Percentiles rank a stretch among this genome's conserved stretches.
Evolutionary conservation across 2,329 filamentous ascomycete genomes (phyloP).

Genomic region (Ophiocordyceps sinensis): DNA sequence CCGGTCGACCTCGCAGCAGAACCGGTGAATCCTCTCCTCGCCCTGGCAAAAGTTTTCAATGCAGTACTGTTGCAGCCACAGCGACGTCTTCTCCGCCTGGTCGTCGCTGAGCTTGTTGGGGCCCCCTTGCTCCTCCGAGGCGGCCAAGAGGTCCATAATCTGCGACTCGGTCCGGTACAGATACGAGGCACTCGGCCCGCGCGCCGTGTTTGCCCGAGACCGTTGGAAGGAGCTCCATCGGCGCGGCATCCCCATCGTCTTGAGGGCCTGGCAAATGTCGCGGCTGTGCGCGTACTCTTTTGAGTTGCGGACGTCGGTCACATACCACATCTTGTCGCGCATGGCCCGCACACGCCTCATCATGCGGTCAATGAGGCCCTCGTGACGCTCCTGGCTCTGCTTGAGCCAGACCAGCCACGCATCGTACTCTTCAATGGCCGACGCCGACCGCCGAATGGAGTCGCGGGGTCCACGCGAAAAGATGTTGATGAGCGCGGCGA

Average conservation of each 20-base stretch:
- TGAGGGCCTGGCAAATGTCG: constrained; percentile 74
- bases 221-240: constrained; percentile 37
- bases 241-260: constrained; percentile 68
- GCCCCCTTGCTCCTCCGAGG: constrained; percentile 68
- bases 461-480: constrained; percentile 59
- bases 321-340: constrained; percentile 97
- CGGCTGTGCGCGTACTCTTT: constrained; percentile 75
- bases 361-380: constrained; percentile 59
- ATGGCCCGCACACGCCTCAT: constrained; percentile 60
- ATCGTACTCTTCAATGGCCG: constrained; percentile 64
- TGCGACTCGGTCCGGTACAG: constrained; percentile 73
- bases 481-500: constrained; percentile 57
- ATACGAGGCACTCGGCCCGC: constrained; percentile 41
- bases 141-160: constrained; percentile 75
- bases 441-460: constrained; percentile 52
- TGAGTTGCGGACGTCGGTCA: constrained; percentile 84
- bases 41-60: constrained; percentile 91
- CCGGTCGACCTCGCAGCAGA: constrained; percentile 78
- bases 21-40: constrained; percentile 87
- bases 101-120: constrained; percentile 95
- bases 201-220: constrained; percentile 30
- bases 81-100: constrained; percentile 70
- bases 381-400: constrained; percentile 66
- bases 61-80: constrained; percentile 68
- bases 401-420: constrained; percentile 75